These are phyloP conservation scores for Vigna trinervia DNA, from an alignment of 306 rosid genomes.

Conservation along the genomic window DNA sequence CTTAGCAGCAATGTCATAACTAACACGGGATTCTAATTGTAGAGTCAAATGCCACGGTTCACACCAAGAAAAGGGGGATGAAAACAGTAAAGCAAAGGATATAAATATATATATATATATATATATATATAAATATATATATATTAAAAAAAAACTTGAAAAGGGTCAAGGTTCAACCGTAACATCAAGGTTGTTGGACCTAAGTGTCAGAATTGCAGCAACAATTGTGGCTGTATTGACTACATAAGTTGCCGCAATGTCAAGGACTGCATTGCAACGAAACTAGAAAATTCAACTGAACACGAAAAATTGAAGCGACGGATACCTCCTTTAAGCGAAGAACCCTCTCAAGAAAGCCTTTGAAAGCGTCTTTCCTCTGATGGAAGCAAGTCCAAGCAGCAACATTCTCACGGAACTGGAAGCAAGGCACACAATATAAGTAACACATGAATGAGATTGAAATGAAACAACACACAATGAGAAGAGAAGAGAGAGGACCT, in stretches of 20 bases:
- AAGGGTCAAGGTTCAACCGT: background rate
- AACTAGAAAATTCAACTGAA: too few species aligned
- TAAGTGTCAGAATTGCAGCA: too few species aligned
- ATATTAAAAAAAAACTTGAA: background rate
- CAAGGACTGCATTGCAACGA: background rate
- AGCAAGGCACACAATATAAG: conserved; percentile 11
- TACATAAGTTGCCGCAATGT: background rate
- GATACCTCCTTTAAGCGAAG: conserved; percentile 84
- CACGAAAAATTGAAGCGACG: too few species aligned
- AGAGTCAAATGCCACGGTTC: conserved; percentile 29
- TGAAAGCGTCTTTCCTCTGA: conserved; percentile 76
- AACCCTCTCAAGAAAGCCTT: conserved; percentile 88
- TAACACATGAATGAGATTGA: background rate
- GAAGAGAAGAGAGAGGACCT: conserved; percentile 54
- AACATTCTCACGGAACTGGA: conserved; percentile 94
- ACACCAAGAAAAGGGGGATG: background rate
- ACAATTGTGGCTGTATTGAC: too few species aligned
- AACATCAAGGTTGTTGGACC: background rate
- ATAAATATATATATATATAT: too few species aligned
- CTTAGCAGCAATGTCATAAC: conserved; percentile 31
- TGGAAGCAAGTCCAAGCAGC: conserved; percentile 96
- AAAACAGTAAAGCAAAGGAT: background rate
- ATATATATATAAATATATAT: too few species aligned
- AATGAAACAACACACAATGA: background rate
- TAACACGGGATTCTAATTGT: background rate